Evolutionary conservation across 495 filamentous ascomycete genomes (phyloP), one percentile per base, ranked within the genome.

Genomic region (Annulohypoxylon maeteangense): DNA sequence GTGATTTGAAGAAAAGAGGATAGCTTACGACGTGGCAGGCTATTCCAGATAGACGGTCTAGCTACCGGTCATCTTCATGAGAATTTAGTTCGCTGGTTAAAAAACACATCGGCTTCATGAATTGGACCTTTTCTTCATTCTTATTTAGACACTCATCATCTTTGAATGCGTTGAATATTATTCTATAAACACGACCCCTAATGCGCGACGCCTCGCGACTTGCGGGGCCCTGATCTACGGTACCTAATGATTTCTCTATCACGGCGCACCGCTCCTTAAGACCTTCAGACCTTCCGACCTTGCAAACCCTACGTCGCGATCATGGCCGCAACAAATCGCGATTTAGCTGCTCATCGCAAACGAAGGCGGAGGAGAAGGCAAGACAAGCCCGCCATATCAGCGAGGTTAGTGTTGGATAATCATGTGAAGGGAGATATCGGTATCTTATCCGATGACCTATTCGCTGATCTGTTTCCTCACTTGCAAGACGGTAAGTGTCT

Each of bases 351-450:
- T 34, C 76, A 74, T 31, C 75, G 67, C 54, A 81, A 73, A 56
- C 78, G 81, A 47, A 80, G 80, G 69, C 80, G 87, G 62, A 80
- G 86, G 67, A 82, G 90, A 59, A 81, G 86, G 48, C 84, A 86
- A 56, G 85, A 88, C 74, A 88, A 87, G 71, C 75, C 85, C 1
- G 76, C 86, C 48, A 76, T 86, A 60, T 75, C 85, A 61, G 85
- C 86, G 64, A 80, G 84, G 47, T 76, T 88, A 27, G 82, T 98
- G n/a, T 84, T 95, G 34, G 93, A 97, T 74, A 90, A 91, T 74
- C 90, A 94, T 79, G 83, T 97, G 71, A 93, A 90, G 81, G 93
- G 92, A n/a, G 93, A 96, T 68, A 87, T 93, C 31, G 95, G 93
- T 50, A 88, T 95, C 47, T 76, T 99, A 55, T 96, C 94, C 16